These are phyloP conservation scores for Ocimum tenuiflorum DNA, from an alignment of 257 asterid genomes.

Conservation along the genomic window DNA sequence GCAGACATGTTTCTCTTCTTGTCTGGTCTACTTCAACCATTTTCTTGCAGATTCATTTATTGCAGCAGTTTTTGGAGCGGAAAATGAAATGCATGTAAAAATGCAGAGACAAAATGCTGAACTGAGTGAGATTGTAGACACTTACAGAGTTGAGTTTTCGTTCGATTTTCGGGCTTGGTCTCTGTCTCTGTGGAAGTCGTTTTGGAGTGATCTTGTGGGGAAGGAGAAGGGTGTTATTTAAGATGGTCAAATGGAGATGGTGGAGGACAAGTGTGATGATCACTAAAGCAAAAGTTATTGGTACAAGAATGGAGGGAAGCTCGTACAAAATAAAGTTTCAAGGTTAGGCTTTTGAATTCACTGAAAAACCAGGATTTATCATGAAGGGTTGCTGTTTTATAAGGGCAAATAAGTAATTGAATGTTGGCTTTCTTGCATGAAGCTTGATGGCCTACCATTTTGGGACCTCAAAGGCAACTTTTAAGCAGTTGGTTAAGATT, in stretches of 20 bases:
- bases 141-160: constrained; percentile 35
- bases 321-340: constrained; percentile 62
- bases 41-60: not conserved
- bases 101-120: not conserved
- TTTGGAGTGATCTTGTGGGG: constrained; percentile 30
- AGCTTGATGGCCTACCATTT: constrained; percentile 13
- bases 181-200: too few relatives aligned
- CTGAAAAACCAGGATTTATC: constrained; percentile 14
- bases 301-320: constrained; percentile 53
- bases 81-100: not conserved
- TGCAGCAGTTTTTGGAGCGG: constrained; percentile 7
- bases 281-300: constrained; percentile 44
- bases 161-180: too few relatives aligned
- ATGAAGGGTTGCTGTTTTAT: not conserved
- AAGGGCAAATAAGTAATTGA: constrained; percentile 32
- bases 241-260: constrained; percentile 12
- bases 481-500: constrained; percentile 19
- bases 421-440: not conserved
- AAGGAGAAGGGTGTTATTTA: constrained; percentile 37
- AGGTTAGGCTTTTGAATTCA: constrained; percentile 17
- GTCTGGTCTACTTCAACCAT: constrained; percentile 12
- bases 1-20: constrained; percentile 28
- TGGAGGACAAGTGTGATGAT: constrained; percentile 50
- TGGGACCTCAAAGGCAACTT: constrained; percentile 10
- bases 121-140: not conserved